Conservation (phyloP, 2,329 filamentous ascomycete species). For the Stromatinia cepivora region DNA sequence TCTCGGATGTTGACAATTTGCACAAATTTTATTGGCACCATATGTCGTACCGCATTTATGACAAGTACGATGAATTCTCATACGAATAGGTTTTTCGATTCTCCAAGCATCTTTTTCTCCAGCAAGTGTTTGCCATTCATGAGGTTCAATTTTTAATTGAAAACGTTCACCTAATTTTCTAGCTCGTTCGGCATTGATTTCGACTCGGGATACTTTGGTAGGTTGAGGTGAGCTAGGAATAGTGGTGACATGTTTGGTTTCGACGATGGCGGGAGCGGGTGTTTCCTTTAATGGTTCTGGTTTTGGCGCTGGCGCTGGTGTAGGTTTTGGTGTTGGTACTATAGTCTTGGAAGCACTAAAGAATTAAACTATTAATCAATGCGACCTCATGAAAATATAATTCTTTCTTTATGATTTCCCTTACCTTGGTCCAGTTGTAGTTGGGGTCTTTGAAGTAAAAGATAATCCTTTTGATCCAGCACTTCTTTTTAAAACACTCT, state of each 20-base stretch:
- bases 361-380: not conserved
- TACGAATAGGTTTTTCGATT: slow-evolving; percentile 73
- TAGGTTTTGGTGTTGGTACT: not conserved
- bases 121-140: slow-evolving; percentile 34
- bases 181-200: slow-evolving; percentile 40
- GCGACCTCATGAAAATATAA: not conserved
- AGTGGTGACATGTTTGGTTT: slow-evolving; percentile 6
- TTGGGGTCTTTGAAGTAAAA: slow-evolving; percentile 24
- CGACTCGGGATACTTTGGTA: slow-evolving; percentile 33
- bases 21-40: slow-evolving; percentile 70
- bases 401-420: not conserved
- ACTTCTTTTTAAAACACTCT: slow-evolving; percentile 37
- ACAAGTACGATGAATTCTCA: slow-evolving; percentile 77
- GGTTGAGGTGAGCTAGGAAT: slow-evolving; percentile 25
- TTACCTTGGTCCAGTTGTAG: slow-evolving; percentile 33
- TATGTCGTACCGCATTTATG: slow-evolving; percentile 79
- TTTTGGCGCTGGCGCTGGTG: not conserved
- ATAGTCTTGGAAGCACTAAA: not conserved
- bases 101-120: slow-evolving; percentile 45
- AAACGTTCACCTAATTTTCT: slow-evolving; percentile 43
- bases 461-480: slow-evolving; percentile 37
- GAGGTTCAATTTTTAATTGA: slow-evolving; percentile 41
- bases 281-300: slow-evolving; percentile 18
- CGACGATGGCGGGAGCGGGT: slow-evolving; percentile 6
- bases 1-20: slow-evolving; percentile 73